These are phyloP conservation scores for Boletellus emodensis DNA, from an alignment of 768 basidiomycete species.

Conservation along the genomic window DNA sequence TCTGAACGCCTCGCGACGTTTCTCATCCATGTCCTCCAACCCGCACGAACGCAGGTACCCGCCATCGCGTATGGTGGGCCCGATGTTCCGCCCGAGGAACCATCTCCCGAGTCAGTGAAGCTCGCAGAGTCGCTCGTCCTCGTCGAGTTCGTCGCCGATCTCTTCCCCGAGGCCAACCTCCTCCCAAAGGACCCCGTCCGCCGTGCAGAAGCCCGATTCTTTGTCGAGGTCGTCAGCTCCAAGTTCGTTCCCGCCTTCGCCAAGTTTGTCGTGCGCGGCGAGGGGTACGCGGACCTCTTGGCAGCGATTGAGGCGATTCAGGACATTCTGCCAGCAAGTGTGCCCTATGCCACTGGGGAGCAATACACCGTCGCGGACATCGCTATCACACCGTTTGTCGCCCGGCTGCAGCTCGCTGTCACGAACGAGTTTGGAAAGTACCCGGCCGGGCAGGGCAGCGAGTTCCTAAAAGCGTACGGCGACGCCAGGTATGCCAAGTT, in stretches of 20 bases:
- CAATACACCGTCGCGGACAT: slow-evolving; percentile 56
- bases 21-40: too few species aligned
- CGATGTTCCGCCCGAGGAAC: slow-evolving; percentile 47
- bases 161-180: slow-evolving; percentile 45
- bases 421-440: slow-evolving; percentile 52
- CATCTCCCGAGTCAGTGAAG: slow-evolving; percentile 58
- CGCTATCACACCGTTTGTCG: slow-evolving; percentile 57
- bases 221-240: slow-evolving; percentile 51
- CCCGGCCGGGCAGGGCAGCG: slow-evolving; percentile 44
- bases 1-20: too few species aligned
- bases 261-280: slow-evolving; percentile 37
- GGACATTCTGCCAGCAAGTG: slow-evolving; percentile 40
- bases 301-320: slow-evolving; percentile 48
- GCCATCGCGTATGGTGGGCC: slow-evolving; percentile 61
- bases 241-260: slow-evolving; percentile 40
- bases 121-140: slow-evolving; percentile 63
- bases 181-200: slow-evolving; percentile 53
- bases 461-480: slow-evolving; percentile 38
- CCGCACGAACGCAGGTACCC: slow-evolving; percentile 9
- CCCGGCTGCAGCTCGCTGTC: slow-evolving; percentile 43
- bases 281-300: slow-evolving; percentile 39
- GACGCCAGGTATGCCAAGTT: slow-evolving; percentile 46
- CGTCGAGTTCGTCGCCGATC: slow-evolving; percentile 63
- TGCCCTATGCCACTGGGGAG: slow-evolving; percentile 35
- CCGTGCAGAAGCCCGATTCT: slow-evolving; percentile 59